Evolutionary conservation across 768 basidiomycete genomes (phyloP).

Genomic region (Gyrodon lividus): DNA sequence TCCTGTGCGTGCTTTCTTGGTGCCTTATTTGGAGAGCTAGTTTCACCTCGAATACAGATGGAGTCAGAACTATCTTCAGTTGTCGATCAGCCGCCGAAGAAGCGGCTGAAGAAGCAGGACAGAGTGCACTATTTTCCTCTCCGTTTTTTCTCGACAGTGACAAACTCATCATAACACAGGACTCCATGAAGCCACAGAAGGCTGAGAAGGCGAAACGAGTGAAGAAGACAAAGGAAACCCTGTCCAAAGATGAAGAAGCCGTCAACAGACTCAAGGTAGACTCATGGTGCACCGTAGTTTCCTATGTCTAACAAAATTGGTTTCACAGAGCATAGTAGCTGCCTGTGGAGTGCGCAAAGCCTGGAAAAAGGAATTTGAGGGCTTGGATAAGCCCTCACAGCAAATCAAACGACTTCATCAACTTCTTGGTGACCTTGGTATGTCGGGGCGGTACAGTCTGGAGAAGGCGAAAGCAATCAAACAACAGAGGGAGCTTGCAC

Average conservation of each 20-base stretch:
- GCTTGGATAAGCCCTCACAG: slow-evolving; percentile 50
- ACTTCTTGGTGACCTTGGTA: slow-evolving; percentile 71
- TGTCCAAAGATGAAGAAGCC: slow-evolving; percentile 66
- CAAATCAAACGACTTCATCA: slow-evolving; percentile 66
- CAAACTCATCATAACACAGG: slow-evolving; percentile 13
- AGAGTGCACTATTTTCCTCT: slow-evolving; percentile 24
- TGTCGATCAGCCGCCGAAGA: slow-evolving; percentile 54
- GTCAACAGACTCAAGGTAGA: slow-evolving; percentile 73
- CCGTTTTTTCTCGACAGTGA: background rate
- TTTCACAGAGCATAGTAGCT: slow-evolving; percentile 55
- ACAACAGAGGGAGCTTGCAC: slow-evolving; percentile 68
- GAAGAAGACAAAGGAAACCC: slow-evolving; percentile 31
- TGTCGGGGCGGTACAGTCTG: slow-evolving; percentile 73
- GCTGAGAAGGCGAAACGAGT: slow-evolving; percentile 27
- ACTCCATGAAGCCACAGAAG: slow-evolving; percentile 22
- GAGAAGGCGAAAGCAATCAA: slow-evolving; percentile 81
- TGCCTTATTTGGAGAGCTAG: slow-evolving; percentile 33
- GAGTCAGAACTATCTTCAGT: slow-evolving; percentile 58
- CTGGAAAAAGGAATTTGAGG: slow-evolving; percentile 74
- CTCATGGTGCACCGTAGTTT: background rate
- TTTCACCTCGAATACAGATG: slow-evolving; percentile 13
- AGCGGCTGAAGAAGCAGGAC: slow-evolving; percentile 42
- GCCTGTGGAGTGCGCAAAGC: slow-evolving; percentile 77
- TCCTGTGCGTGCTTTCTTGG: slow-evolving; percentile 18
- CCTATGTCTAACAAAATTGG: slow-evolving; percentile 1